phyloP scores from a whole-genome alignment of 2,329 filamentous ascomycete species.

The Exophiala sp. region DNA sequence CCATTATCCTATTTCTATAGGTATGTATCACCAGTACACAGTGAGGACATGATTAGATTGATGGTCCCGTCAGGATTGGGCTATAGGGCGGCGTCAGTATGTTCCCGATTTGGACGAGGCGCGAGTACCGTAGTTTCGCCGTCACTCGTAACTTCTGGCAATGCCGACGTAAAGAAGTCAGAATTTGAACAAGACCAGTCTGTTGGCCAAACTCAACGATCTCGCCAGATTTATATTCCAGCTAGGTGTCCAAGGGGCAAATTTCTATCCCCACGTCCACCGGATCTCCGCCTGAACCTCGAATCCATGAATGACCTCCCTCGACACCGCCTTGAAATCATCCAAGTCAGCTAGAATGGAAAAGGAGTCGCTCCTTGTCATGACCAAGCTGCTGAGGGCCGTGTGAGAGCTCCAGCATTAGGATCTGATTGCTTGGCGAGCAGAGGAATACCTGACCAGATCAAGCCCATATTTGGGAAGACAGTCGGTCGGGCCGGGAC shows the following conservation, averaged over 20 bases:
- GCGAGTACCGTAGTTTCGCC: not conserved
- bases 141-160: not conserved
- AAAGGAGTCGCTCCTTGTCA: slow-evolving; percentile 25
- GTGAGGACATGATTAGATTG: too few relatives aligned
- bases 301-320: not conserved
- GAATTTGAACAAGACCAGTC: not conserved
- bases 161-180: not conserved
- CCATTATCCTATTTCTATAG: too few relatives aligned
- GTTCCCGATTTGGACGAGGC: too few relatives aligned
- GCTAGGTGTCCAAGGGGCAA: not conserved
- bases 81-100: too few relatives aligned
- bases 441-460: too few relatives aligned
- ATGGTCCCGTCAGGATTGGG: too few relatives aligned
- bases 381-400: slow-evolving; percentile 27
- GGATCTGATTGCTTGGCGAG: too few relatives aligned
- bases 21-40: too few relatives aligned
- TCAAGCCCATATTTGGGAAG: too few relatives aligned
- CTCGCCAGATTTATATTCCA: not conserved
- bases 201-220: not conserved
- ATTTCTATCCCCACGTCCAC: not conserved
- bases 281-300: not conserved
- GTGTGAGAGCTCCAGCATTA: not conserved
- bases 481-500: not conserved
- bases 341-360: slow-evolving; percentile 12
- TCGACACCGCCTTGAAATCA: not conserved